Base-by-base conservation (phyloP, 2,329 filamentous ascomycete species). In the Tolypocladium endophyticum region DNA sequence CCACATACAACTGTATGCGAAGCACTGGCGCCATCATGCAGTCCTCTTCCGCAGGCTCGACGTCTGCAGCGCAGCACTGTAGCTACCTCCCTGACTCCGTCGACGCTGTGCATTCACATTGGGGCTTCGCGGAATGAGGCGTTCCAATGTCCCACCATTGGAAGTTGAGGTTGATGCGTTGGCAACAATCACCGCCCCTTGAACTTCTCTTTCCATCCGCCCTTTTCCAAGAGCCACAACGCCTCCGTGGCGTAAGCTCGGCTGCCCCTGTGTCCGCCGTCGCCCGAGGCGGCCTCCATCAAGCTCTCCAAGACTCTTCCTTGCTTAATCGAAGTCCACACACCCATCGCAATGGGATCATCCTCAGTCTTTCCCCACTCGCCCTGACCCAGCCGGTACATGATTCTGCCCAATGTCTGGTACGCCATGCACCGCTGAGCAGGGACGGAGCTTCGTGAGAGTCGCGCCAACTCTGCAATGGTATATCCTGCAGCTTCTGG, bases 401-500 rank as follows among this genome's bases (percentile, higher is more conserved):
- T 73, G 7, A 97, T 83, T 25, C 94, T 81, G 0, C 94, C 94
- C 0, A 97, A 77, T 0, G 92, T 93, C 74, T 96, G 93, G 73
- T 91, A 97, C 0, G 94, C 91, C 62, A 97, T 82, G 69, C 94
- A 97, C 14, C 93, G 79, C 76, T 99, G 94, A 0, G 89, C 87
- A 0, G 94, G 85, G 25, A 96, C 90, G 0, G 87, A 85, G 59
- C 90, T 95, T 39, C 93, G 82, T 5, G 90, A 86, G 2, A 97
- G 81, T 38, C 88, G 84, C 1, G 91, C 87, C 1, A 99, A 79
- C 73, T 99, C 94, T 0, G 86, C 85, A 36, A 99, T 83, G 0
- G 94, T 97, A 74, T 99, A 99, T 0, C 94, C 94, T 0, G 94
- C 94, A 1, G 92, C 90, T 73, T 96, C 91, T 20, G 94, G 94